These are phyloP conservation scores for Acer campestre DNA, from an alignment of 345 rosid genomes.

Conservation along the genomic window DNA sequence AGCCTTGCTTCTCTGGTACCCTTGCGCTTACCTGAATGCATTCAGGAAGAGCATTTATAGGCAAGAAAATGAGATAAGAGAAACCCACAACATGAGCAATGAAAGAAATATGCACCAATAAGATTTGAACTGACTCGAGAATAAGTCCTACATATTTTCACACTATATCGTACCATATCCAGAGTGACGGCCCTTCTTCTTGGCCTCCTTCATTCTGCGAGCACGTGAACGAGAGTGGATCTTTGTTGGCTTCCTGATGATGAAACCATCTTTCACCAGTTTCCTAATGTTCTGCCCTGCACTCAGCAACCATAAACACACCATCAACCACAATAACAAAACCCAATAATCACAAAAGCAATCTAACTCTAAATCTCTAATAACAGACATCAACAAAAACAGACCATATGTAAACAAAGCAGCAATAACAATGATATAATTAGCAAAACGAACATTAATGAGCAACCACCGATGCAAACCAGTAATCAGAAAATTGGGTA, in stretches of 20 bases:
- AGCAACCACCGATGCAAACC: no score
- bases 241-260: slow-evolving; percentile 76
- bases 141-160: background rate
- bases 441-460: background rate
- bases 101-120: background rate
- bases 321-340: background rate
- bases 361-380: no score
- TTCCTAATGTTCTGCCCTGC: slow-evolving; percentile 81
- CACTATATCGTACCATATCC: slow-evolving; percentile 55
- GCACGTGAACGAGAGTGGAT: slow-evolving; percentile 86
- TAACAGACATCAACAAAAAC: background rate
- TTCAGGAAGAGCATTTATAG: background rate
- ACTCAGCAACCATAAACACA: background rate
- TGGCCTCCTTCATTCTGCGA: slow-evolving; percentile 70
- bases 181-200: slow-evolving; percentile 79
- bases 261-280: slow-evolving; percentile 77
- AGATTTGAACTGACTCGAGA: background rate
- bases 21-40: slow-evolving; percentile 62
- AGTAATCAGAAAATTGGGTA: background rate
- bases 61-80: background rate
- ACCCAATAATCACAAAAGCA: background rate
- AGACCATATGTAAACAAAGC: background rate
- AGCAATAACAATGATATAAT: background rate
- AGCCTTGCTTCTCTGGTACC: slow-evolving; percentile 85
- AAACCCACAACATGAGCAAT: background rate